Percentiles rank a stretch among this genome's conserved stretches.
Evolutionary conservation across 495 filamentous ascomycete genomes (phyloP).

Genomic region (Penicillium flavigenum): DNA sequence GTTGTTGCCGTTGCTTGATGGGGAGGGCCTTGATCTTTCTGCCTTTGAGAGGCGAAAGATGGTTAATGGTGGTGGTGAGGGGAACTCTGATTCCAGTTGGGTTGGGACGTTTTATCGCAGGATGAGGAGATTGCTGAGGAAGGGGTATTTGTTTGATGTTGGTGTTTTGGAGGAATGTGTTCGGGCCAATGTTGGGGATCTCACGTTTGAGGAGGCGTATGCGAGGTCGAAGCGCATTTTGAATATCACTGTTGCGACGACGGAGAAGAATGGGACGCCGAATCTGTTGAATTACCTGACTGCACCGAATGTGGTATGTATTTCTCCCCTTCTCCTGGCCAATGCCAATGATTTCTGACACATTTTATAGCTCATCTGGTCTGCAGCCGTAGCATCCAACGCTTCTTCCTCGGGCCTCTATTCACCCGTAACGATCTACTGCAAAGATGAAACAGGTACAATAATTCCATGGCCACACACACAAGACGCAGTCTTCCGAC

Average conservation of each 20-base stretch:
- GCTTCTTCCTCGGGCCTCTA: constrained; percentile 64
- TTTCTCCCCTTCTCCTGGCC: not conserved
- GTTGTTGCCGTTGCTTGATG: constrained; percentile 69
- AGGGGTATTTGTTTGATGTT: constrained; percentile 83
- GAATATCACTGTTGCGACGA: constrained; percentile 86
- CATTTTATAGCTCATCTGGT: constrained; percentile 71
- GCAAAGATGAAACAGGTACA: constrained; percentile 75
- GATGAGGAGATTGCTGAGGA: constrained; percentile 61
- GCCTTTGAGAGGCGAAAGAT: constrained; percentile 59
- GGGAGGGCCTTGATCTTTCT: constrained; percentile 77
- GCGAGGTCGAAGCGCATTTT: constrained; percentile 79
- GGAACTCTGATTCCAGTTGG: constrained; percentile 36
- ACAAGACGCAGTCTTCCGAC: constrained; percentile 63
- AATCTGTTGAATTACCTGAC: constrained; percentile 91
- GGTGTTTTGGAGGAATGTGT: constrained; percentile 83
- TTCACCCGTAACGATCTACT: constrained; percentile 68
- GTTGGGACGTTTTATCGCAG: constrained; percentile 60
- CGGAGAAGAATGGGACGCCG: constrained; percentile 71
- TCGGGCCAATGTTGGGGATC: constrained; percentile 77
- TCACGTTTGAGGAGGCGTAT: constrained; percentile 95
- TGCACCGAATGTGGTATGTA: constrained; percentile 85
- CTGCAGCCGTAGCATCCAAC: constrained; percentile 89
- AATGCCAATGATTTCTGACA: not conserved
- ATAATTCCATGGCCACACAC: constrained; percentile 78
- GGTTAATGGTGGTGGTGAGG: constrained; percentile 11